A percentile compares a stretch with the other conserved stretches of the same genome.
Conservation (phyloP, 1,284 basidiomycete genomes). For the Erythrobasidium hasegawianum region DNA sequence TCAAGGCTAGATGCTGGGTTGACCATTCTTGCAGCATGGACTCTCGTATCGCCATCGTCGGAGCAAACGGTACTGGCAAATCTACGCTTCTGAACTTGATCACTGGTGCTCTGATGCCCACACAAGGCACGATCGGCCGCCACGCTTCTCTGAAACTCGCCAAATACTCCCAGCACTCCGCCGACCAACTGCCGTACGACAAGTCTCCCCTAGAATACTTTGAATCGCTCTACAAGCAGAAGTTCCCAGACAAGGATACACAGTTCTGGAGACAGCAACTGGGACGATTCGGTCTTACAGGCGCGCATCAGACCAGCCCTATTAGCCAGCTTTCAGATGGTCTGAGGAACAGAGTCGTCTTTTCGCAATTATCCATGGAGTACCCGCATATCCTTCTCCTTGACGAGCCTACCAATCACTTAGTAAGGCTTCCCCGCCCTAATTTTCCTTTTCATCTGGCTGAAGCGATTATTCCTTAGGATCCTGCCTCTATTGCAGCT, state of each 20-base stretch:
- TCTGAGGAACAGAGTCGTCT: constrained; percentile 82
- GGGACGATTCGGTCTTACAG: constrained; percentile 92
- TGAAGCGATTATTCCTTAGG: constrained; percentile 49
- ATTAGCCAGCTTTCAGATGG: constrained; percentile 96
- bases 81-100: constrained; percentile 96
- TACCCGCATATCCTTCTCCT: constrained; percentile 52
- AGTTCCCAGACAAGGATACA: constrained; percentile 91
- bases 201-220: constrained; percentile 92
- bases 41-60: constrained; percentile 91
- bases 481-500: constrained; percentile 94
- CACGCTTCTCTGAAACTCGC: constrained; percentile 81
- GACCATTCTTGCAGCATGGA: constrained; percentile 66
- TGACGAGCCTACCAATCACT: constrained; percentile 75
- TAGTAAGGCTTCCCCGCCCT: constrained; percentile 45
- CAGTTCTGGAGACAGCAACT: constrained; percentile 92
- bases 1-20: constrained; percentile 5
- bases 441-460: neutral
- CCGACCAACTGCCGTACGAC: constrained; percentile 96
- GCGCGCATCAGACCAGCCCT: constrained; percentile 85
- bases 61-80: constrained; percentile 97
- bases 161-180: constrained; percentile 91
- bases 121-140: constrained; percentile 78
- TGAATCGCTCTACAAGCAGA: constrained; percentile 70
- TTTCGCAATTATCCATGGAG: constrained; percentile 67
- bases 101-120: constrained; percentile 75